Evolutionary conservation across 2,329 filamentous ascomycete species (phyloP).

Genomic region (Pseudocercospora ulei): DNA sequence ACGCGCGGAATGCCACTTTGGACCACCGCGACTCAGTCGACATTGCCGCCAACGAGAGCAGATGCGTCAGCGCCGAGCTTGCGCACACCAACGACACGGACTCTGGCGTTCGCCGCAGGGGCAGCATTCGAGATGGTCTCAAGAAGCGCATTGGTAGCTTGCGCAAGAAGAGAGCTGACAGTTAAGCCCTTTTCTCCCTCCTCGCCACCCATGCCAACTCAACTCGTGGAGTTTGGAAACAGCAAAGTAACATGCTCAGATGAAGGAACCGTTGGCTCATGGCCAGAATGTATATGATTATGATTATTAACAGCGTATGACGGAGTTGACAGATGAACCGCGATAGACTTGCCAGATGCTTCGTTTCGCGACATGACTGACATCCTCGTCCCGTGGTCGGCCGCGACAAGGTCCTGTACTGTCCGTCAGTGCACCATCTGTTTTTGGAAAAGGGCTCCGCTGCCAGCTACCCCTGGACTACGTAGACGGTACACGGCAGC

Average conservation of each 20-base stretch:
- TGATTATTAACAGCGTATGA: slow-evolving; percentile 5
- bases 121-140: slow-evolving; percentile 34
- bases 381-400: too few species aligned
- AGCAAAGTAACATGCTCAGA: neutral
- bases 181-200: slow-evolving; percentile 7
- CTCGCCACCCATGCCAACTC: neutral
- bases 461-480: too few species aligned
- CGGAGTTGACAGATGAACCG: slow-evolving; percentile 1
- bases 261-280: too few species aligned
- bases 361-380: too few species aligned
- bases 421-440: too few species aligned
- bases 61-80: slow-evolving; percentile 30
- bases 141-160: slow-evolving; percentile 44
- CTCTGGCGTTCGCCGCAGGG: slow-evolving; percentile 28
- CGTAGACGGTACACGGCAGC: too few species aligned
- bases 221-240: neutral
- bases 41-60: slow-evolving; percentile 31
- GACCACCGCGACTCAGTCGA: slow-evolving; percentile 31
- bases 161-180: slow-evolving; percentile 31
- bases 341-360: slow-evolving; percentile 5
- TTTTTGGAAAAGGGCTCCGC: too few species aligned
- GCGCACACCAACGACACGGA: slow-evolving; percentile 27
- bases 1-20: slow-evolving; percentile 27
- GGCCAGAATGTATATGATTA: slow-evolving; percentile 4
- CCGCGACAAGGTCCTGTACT: too few species aligned